phyloP scores from a whole-genome alignment of 345 rosid genomes.

The Boechera retrofracta region DNA sequence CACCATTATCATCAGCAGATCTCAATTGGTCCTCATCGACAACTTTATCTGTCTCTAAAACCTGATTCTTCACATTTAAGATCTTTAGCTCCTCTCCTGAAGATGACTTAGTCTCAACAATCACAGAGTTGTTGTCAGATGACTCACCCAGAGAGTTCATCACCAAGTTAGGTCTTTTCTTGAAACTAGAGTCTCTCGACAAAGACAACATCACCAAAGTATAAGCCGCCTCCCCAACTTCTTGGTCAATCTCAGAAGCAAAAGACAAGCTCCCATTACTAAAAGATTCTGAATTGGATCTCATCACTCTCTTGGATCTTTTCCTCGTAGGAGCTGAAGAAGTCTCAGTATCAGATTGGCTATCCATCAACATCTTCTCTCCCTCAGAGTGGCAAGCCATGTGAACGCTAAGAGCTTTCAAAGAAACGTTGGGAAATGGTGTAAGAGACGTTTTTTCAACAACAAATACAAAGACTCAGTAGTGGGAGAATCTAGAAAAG shows the following conservation, averaged over 20 bases:
- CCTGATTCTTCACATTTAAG: conserved; percentile 41
- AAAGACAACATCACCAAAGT: conserved; percentile 70
- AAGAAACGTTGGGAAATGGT: too few relatives aligned
- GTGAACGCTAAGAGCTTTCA: conserved; percentile 78
- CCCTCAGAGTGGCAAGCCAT: conserved; percentile 68
- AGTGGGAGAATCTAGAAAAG: too few relatives aligned
- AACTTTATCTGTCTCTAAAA: conserved; percentile 20
- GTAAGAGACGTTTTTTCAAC: too few relatives aligned
- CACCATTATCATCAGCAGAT: conserved; percentile 40
- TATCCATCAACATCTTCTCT: conserved; percentile 52
- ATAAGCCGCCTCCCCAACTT: conserved; percentile 61
- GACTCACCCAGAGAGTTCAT: conserved; percentile 63
- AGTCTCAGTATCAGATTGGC: conserved; percentile 67
- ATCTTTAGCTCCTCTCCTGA: conserved; percentile 52
- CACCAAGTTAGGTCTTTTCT: conserved; percentile 44
- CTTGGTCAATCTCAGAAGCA: conserved; percentile 64
- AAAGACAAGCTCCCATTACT: conserved; percentile 37
- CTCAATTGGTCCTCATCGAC: conserved; percentile 42
- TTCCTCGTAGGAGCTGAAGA: conserved; percentile 57
- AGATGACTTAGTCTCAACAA: conserved; percentile 62
- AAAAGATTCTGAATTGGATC: conserved; percentile 48
- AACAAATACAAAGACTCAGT: too few relatives aligned
- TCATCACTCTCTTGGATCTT: conserved; percentile 53
- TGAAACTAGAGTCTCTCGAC: conserved; percentile 58
- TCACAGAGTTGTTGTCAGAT: conserved; percentile 66